Conservation (phyloP, 805 yeast genomes). For the Wickerhamiella cacticola region DNA sequence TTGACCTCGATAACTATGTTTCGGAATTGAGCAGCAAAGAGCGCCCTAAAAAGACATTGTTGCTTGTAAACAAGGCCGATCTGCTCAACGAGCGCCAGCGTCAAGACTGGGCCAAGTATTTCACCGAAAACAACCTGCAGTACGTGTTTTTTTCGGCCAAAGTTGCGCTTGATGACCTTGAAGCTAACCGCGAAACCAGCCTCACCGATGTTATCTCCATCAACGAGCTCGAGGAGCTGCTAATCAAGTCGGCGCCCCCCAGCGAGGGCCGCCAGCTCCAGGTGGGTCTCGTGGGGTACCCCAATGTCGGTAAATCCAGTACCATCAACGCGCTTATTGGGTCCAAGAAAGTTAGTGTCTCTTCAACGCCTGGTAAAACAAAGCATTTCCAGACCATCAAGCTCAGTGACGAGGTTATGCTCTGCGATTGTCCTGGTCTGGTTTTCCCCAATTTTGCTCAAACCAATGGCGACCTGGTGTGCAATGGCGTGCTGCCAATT, state of each 20-base stretch:
- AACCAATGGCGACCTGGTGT: constrained; percentile 90
- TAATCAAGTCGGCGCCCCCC: constrained; percentile 60
- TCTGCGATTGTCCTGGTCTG: constrained; percentile 98
- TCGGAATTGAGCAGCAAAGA: constrained; percentile 46
- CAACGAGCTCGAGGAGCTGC: constrained; percentile 72
- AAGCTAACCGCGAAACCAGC: constrained; percentile 37
- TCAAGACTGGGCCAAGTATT: constrained; percentile 75
- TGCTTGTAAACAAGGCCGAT: constrained; percentile 91
- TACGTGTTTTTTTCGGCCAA: constrained; percentile 91
- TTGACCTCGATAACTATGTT: constrained; percentile 76
- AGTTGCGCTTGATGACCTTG: constrained; percentile 62
- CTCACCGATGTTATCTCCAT: constrained; percentile 63
- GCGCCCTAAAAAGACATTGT: constrained; percentile 55
- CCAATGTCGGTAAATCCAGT: constrained; percentile 94
- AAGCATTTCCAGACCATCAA: constrained; percentile 96
- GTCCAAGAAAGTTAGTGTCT: constrained; percentile 93
- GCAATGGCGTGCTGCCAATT: constrained; percentile 97
- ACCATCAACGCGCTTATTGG: constrained; percentile 95
- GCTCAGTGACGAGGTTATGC: constrained; percentile 65
- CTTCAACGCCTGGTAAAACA: constrained; percentile 97
- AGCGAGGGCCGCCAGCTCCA: constrained; percentile 55
- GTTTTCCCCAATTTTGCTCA: constrained; percentile 97
- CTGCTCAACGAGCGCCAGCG: constrained; percentile 67
- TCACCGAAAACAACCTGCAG: constrained; percentile 52
- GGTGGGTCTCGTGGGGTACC: constrained; percentile 95